Percentiles rank a stretch among this genome's conserved stretches.
phyloP scores from a whole-genome alignment of 2,329 filamentous ascomycete genomes.

The Leptographium lundbergii region DNA sequence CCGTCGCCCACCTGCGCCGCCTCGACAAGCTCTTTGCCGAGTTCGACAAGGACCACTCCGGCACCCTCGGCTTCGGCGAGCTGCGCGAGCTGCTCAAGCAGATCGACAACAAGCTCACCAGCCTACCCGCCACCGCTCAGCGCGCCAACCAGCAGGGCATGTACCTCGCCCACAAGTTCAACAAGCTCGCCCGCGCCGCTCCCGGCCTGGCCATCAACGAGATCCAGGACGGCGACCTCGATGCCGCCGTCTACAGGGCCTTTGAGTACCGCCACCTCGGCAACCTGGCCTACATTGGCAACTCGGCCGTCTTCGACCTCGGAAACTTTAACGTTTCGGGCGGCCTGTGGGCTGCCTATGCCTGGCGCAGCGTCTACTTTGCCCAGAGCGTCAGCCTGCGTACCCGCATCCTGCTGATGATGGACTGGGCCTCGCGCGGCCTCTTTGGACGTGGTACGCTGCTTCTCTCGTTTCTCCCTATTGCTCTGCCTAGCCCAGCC shows the following conservation, averaged over 20 bases:
- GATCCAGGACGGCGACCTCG: constrained; percentile 76
- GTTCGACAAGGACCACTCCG: constrained; percentile 87
- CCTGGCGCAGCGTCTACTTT: constrained; percentile 95
- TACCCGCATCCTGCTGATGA: constrained; percentile 77
- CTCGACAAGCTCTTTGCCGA: constrained; percentile 83
- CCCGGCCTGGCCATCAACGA: constrained; percentile 69
- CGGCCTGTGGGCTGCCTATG: constrained; percentile 83
- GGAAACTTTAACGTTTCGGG: constrained; percentile 67
- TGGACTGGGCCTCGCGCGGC: constrained; percentile 98
- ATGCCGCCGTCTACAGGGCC: constrained; percentile 83
- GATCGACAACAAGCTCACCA: constrained; percentile 91
- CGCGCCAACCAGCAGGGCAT: constrained; percentile 90
- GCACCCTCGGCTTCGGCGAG: constrained; percentile 89
- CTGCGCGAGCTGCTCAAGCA: constrained; percentile 76
- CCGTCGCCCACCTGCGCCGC: constrained; percentile 71
- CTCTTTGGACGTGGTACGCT: constrained; percentile 77
- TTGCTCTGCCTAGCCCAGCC: neutral
- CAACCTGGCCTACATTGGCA: constrained; percentile 87
- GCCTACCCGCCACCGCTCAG: constrained; percentile 87
- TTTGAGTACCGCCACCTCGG: constrained; percentile 93
- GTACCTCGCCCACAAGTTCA: constrained; percentile 89
- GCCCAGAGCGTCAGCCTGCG: constrained; percentile 91
- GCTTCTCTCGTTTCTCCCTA: neutral
- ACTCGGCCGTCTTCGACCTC: constrained; percentile 89
- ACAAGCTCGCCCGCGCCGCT: constrained; percentile 68